Base-by-base conservation (phyloP, 352 stramenopile species). In the Phytophthora meadii region DNA sequence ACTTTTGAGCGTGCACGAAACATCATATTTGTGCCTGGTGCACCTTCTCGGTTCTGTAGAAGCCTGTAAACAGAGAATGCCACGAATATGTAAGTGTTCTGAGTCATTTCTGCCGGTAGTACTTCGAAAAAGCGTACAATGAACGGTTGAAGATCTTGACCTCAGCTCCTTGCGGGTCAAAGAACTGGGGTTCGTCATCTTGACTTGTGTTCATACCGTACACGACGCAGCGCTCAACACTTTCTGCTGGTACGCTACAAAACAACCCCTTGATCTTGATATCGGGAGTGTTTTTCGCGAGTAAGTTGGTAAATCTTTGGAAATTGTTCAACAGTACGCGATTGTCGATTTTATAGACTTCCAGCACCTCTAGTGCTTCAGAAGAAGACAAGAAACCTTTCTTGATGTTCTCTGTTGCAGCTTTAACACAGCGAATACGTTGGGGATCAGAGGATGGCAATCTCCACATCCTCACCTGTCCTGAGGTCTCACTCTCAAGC, bases 331-430 rank as follows among this genome's bases (percentile, higher is more conserved):
- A 48, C 17, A 94, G 32, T 40, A 72, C 70, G 10, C 66, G 64
- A 54, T 95, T 93, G 48, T 94, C 85, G 54, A 95, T 81, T 49
- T 94, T 94, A 61, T 82, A 95, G 34, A 95, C 87, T 28, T 89
- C 79, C 24, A 84, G 54, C 7, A 95, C 84, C n/a, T 92, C 65
- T n/a, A 93, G 36, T 1, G 30, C 46, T n/a, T 30, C 24, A 2
- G 54, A 25, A 1, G 65, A 45, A 8, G 60, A 32, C 36, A 89
- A 81, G 47, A 90, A 89, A 12, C 55, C 45, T 6, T 70, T 73
- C 57, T 89, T 90, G 8, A 91, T 61, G 52, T 95, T 95, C 54
- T 94, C 82, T 1, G 68, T 82, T 9, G 87, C 80, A 4, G 85
- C 87, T 25, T 88, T 88, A 5, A 79, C 55, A 41, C 87, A 95